Evolutionary conservation across 2,329 filamentous ascomycete species (phyloP).

Genomic region (Orbilia javanica): DNA sequence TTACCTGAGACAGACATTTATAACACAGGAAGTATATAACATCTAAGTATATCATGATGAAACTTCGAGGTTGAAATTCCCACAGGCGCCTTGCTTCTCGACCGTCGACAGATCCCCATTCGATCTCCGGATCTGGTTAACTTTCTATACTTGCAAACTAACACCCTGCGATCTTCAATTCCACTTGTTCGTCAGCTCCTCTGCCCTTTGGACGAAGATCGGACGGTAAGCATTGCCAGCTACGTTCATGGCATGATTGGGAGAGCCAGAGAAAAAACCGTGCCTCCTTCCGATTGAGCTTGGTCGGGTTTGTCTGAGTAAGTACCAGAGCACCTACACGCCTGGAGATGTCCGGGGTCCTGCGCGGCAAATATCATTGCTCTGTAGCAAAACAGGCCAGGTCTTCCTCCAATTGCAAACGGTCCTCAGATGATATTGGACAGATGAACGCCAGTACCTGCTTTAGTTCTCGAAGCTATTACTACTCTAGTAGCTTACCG

Average conservation of each 20-base stretch:
- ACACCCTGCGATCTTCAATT: conserved; percentile 32
- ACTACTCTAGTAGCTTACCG: conserved; percentile 12
- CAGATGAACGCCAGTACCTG: conserved; percentile 44
- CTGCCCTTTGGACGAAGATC: conserved; percentile 2
- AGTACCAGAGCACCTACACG: conserved; percentile 12
- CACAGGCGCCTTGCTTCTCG: conserved; percentile 7
- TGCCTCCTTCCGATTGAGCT: conserved; percentile 50
- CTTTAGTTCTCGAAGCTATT: conserved; percentile 41
- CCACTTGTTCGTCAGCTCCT: conserved; percentile 47
- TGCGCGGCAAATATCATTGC: conserved; percentile 53
- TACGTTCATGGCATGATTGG: conserved; percentile 17
- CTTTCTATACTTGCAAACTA: conserved; percentile 5
- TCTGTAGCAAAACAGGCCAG: conserved; percentile 26
- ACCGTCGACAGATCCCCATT: conserved; percentile 2
- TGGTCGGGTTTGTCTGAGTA: background rate
- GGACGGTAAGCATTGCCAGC: conserved; percentile 6
- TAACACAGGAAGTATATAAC: background rate
- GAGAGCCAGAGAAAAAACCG: conserved; percentile 15
- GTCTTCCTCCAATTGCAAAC: conserved; percentile 22
- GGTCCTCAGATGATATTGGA: conserved; percentile 39
- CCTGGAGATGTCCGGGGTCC: conserved; percentile 2
- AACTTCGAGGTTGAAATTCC: conserved; percentile 16
- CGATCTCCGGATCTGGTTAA: conserved; percentile 33
- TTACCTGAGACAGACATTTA: conserved; percentile 40
- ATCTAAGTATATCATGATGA: background rate